Conservation (phyloP, 306 rosid genomes). For the Medicago lupulina region DNA sequence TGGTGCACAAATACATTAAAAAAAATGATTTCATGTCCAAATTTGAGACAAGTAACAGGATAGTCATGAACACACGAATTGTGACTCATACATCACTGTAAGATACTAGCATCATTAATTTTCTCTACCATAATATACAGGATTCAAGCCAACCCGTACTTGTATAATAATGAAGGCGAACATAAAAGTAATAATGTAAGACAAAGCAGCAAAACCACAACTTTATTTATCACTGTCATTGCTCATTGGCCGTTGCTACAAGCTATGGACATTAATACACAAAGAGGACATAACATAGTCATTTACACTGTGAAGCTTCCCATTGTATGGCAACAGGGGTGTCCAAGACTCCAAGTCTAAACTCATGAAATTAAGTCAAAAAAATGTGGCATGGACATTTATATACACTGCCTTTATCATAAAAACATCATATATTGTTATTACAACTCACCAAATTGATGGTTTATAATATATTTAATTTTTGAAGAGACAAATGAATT, state of each 20-base stretch:
- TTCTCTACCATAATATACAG: neutral
- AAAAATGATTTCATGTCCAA: neutral
- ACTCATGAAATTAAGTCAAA: neutral
- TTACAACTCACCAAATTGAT: neutral
- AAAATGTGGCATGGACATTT: neutral
- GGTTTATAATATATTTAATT: neutral
- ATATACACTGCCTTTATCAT: neutral
- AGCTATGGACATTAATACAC: neutral
- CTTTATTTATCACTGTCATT: neutral
- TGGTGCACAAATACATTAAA: neutral
- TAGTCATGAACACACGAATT: neutral
- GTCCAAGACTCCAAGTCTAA: conserved; percentile 5
- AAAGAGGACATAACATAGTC: neutral
- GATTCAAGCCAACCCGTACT: neutral
- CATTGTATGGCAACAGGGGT: neutral
- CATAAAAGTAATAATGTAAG: neutral
- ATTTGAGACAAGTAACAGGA: neutral
- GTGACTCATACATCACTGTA: neutral
- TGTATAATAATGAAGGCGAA: neutral
- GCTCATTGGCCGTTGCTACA: neutral
- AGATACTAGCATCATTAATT: neutral
- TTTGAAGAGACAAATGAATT: too few species aligned
- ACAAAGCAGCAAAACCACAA: conserved; percentile 13
- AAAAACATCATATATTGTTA: neutral
- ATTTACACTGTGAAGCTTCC: neutral